Conservation (phyloP, 73 alveolate genomes). For the Tetrahymena elliotti region DNA sequence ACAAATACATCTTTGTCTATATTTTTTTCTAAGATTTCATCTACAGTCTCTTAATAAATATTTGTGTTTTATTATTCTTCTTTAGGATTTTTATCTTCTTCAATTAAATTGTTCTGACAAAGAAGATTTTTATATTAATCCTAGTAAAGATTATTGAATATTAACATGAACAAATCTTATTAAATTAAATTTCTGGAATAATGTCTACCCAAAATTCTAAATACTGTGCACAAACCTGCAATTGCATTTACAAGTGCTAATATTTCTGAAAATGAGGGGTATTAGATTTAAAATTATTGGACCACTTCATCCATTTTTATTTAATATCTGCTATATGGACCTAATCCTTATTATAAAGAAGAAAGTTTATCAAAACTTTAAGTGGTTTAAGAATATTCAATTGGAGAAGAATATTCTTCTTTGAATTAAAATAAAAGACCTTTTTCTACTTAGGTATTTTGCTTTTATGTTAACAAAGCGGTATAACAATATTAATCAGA, state of each 20-base stretch:
- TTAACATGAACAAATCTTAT: neutral
- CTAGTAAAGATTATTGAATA: neutral
- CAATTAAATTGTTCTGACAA: neutral
- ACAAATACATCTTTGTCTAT: too few species aligned
- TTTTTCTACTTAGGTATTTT: neutral
- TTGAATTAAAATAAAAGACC: neutral
- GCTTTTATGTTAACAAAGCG: neutral
- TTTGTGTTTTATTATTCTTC: too few species aligned
- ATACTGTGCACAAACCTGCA: neutral
- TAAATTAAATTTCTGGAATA: neutral
- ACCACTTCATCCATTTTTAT: neutral
- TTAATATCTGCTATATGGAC: neutral
- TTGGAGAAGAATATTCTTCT: neutral
- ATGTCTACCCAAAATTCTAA: neutral
- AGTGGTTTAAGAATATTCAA: too few species aligned
- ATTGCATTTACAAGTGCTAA: neutral
- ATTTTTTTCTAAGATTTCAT: neutral
- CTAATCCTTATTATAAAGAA: neutral
- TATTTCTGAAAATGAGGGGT: neutral
- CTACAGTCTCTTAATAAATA: too few species aligned
- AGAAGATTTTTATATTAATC: too few species aligned
- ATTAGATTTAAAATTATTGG: too few species aligned
- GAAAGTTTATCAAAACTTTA: neutral
- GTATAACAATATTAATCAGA: neutral
- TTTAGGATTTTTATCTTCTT: too few species aligned